Percentiles rank a stretch among this genome's conserved stretches.
These are phyloP conservation scores for Sporisorium reilianum DNA, from an alignment of 1,284 basidiomycete species.

Conservation along the genomic window DNA sequence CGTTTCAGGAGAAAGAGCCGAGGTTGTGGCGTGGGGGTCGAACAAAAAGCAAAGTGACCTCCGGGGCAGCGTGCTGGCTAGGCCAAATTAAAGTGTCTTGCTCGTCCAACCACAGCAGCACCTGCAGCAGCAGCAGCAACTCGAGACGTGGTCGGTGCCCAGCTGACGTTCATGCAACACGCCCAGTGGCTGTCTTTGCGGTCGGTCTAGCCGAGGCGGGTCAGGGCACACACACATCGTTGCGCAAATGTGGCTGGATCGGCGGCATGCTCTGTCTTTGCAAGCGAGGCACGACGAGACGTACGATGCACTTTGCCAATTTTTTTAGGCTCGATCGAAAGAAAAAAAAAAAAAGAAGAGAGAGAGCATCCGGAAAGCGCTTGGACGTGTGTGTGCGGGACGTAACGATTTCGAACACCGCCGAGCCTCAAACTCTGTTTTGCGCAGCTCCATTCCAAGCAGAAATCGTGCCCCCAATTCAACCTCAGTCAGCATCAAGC, in stretches of 20 bases:
- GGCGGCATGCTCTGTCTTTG: not conserved
- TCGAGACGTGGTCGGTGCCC: no score
- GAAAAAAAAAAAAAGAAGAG: no score
- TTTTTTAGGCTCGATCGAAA: not conserved
- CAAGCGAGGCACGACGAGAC: not conserved
- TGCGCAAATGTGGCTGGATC: conserved; percentile 2
- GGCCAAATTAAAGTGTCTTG: no score
- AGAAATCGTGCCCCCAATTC: no score
- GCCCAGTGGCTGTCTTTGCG: not conserved
- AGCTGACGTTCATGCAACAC: not conserved
- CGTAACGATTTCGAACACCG: not conserved
- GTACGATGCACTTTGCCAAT: not conserved
- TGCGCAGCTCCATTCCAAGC: no score
- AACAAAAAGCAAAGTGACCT: no score
- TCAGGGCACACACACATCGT: conserved; percentile 1
- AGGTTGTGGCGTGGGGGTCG: not conserved
- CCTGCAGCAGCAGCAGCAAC: no score
- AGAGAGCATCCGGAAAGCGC: conserved; percentile 1
- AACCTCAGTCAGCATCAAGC: no score
- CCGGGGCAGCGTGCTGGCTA: not conserved
- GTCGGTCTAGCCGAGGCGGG: no score
- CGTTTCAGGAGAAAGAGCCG: not conserved
- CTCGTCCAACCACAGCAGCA: no score
- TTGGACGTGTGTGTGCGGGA: not conserved
- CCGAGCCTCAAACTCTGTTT: not conserved